These are phyloP conservation scores for Mucuna pruriens DNA, from an alignment of 306 rosid genomes.

Conservation along the genomic window DNA sequence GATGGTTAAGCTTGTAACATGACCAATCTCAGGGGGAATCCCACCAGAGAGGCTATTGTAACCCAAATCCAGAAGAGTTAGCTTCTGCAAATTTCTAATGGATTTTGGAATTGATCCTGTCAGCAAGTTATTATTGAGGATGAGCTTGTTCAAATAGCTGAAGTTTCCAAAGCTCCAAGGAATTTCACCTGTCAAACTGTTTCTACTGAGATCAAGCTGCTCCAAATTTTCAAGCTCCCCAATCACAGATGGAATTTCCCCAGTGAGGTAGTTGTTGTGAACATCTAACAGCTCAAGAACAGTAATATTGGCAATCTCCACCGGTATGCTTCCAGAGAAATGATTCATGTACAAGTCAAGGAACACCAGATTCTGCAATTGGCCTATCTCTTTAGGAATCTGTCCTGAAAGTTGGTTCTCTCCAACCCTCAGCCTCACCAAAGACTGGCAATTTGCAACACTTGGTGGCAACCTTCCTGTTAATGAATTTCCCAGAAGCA, in stretches of 20 bases:
- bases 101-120: slow-evolving; percentile 82
- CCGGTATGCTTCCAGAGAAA: slow-evolving; percentile 78
- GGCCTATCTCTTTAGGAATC: slow-evolving; percentile 89
- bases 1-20: slow-evolving; percentile 84
- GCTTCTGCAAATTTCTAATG: slow-evolving; percentile 69
- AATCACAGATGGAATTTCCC: slow-evolving; percentile 72
- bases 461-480: slow-evolving; percentile 71
- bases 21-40: slow-evolving; percentile 78
- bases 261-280: slow-evolving; percentile 79
- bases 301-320: slow-evolving; percentile 82
- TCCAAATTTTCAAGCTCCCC: slow-evolving; percentile 89
- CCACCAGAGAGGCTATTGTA: slow-evolving; percentile 76
- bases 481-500: slow-evolving; percentile 89
- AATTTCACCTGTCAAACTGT: slow-evolving; percentile 79
- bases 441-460: slow-evolving; percentile 76
- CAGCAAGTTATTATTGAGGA: slow-evolving; percentile 77
- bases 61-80: slow-evolving; percentile 91
- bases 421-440: slow-evolving; percentile 89
- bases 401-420: slow-evolving; percentile 92
- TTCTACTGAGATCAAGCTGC: slow-evolving; percentile 92
- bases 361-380: slow-evolving; percentile 84
- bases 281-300: slow-evolving; percentile 91
- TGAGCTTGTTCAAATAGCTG: slow-evolving; percentile 90
- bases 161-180: slow-evolving; percentile 90
- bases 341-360: slow-evolving; percentile 93